These are phyloP conservation scores for Aphanomyces cochlioides DNA, from an alignment of 352 stramenopile species.

Conservation along the genomic window DNA sequence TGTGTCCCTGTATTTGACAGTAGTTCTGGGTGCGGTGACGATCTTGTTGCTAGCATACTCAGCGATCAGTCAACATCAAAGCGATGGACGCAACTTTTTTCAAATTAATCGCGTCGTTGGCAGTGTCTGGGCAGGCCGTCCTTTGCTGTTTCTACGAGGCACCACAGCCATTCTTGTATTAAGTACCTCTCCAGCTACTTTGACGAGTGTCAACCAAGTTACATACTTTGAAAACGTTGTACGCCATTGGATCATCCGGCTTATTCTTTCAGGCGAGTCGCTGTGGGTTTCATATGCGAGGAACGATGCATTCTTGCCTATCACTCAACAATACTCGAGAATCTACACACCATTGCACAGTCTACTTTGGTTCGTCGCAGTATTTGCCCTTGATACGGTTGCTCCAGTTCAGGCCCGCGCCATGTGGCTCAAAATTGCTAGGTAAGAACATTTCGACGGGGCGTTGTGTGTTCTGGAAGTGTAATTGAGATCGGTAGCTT, in stretches of 20 bases:
- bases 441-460: background rate
- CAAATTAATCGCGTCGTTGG: conserved; percentile 6
- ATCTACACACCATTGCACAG: background rate
- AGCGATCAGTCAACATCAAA: background rate
- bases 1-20: background rate
- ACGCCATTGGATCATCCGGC: background rate
- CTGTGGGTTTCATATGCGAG: conserved; percentile 4
- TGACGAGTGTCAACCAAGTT: background rate
- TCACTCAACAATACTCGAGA: background rate
- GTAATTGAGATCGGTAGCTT: background rate
- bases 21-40: background rate
- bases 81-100: background rate
- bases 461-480: background rate
- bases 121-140: background rate
- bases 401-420: background rate
- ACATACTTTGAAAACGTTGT: background rate
- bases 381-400: background rate
- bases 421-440: background rate
- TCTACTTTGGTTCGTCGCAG: background rate
- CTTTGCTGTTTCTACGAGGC: background rate
- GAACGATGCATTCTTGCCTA: background rate
- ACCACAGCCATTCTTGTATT: background rate
- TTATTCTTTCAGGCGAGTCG: conserved; percentile 1
- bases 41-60: background rate
- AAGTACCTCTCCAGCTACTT: background rate